phyloP scores from a whole-genome alignment of 352 stramenopile genomes.

The Globisporangium middletonii region DNA sequence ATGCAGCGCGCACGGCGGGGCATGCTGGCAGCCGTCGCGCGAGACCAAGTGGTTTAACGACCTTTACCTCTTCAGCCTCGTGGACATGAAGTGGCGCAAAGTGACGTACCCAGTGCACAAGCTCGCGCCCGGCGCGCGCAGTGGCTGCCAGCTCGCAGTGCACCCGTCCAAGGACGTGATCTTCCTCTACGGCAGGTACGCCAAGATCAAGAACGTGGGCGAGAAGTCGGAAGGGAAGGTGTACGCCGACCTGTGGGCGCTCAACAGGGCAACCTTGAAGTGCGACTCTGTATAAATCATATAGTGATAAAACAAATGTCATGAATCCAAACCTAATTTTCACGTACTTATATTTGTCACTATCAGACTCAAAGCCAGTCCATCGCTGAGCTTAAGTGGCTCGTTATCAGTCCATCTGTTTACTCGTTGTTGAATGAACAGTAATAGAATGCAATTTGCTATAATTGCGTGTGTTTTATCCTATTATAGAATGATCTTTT shows the following conservation, averaged over 20 bases:
- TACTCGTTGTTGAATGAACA: no score
- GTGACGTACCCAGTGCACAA: conserved; percentile 62
- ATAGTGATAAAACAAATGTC: no score
- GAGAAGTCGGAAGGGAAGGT: conserved; percentile 92
- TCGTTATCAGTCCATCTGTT: no score
- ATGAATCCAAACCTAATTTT: no score
- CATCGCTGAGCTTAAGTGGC: no score
- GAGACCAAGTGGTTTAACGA: conserved; percentile 96
- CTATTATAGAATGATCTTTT: no score
- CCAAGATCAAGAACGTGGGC: conserved; percentile 91
- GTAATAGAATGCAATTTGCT: no score
- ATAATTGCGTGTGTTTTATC: no score
- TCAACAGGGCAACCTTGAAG: conserved; percentile 75
- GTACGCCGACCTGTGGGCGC: conserved; percentile 93
- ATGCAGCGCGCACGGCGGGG: no score
- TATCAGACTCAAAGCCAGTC: no score
- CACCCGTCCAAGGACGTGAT: conserved; percentile 86
- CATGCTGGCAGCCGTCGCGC: conserved; percentile 13
- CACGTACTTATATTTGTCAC: no score
- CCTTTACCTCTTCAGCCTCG: conserved; percentile 88
- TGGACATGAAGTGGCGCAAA: conserved; percentile 88
- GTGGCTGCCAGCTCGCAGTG: conserved; percentile 79
- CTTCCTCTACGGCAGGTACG: conserved; percentile 94
- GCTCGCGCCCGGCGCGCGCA: conserved; percentile 57
- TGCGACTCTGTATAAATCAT: no score